Base-by-base conservation (phyloP, 2,329 filamentous ascomycete species). In the Amesomyces nigricolor region DNA sequence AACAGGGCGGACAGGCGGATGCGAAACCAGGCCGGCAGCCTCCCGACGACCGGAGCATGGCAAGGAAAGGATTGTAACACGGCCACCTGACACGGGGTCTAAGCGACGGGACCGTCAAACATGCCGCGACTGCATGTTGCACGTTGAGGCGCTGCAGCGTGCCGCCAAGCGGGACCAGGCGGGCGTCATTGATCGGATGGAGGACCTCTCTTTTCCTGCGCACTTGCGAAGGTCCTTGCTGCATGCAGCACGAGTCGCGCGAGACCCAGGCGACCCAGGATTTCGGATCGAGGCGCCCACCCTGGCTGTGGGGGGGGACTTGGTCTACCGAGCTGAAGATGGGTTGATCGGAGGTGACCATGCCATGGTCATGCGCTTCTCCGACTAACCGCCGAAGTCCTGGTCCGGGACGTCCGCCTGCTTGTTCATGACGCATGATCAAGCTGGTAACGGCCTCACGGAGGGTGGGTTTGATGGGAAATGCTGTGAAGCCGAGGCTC, bases 101-200 rank as follows among this genome's bases (percentile, higher is more conserved):
- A 26, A 52, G 44, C 48, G 19, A 16, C 42, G 45, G 8, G 19
- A 9, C 5, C 26, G 22, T 48, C 13, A 38, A 32, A 54, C 43
- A 29, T n/a, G 30, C 53, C 50, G 53, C 48, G 9, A 26, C 44
- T 50, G 55, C 58, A 47, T 47, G 46, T 51, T 32, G 48, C 54
- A 56, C 54, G 49, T 56, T 52, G 45, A 48, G 11, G 10, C 17
- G 52, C 52, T 57, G 56, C 54, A 58, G 54, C 32, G 47, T 51
- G 49, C 47, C 49, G 53, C 52, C 55, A 52, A 56, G 44, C 22
- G 55, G 47, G 49, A 40, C 54, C 32, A 35, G 54, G 44, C 38
- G n/a, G 51, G 16, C 38, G n/a, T 49, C 47, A 44, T 53, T n/a
- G 44, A 39, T 37, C 35, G 48, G 42, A 44, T 40, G 16, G 35